phyloP scores from a whole-genome alignment of 225 moss, liverwort and hornwort genomes.

The Sphagnum contortum region DNA sequence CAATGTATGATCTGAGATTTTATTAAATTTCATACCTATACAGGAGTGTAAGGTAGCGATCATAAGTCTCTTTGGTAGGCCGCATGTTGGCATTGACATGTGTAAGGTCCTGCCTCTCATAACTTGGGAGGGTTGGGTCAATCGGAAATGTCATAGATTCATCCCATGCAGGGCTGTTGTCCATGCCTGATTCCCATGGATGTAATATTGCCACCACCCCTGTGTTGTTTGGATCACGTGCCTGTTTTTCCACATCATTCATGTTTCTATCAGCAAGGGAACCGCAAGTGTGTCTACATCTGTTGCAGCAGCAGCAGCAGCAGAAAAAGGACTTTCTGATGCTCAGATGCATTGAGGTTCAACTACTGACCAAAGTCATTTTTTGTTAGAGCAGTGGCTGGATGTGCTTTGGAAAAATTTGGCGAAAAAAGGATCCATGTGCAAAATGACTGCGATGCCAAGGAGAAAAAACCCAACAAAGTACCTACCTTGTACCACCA shows the following conservation, averaged over 20 bases:
- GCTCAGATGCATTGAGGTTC: too few relatives aligned
- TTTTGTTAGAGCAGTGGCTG: too few relatives aligned
- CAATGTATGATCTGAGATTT: too few relatives aligned
- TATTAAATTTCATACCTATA: slow-evolving; percentile 11
- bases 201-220: slow-evolving; percentile 36
- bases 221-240: slow-evolving; percentile 31
- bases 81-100: slow-evolving; percentile 34
- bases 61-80: slow-evolving; percentile 38
- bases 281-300: too few relatives aligned
- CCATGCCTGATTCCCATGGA: slow-evolving; percentile 44
- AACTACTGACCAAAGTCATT: too few relatives aligned
- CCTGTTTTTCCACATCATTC: not conserved
- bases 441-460: not conserved
- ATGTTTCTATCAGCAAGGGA: too few relatives aligned
- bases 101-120: slow-evolving; percentile 21
- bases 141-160: slow-evolving; percentile 26
- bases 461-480: not conserved
- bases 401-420: too few relatives aligned
- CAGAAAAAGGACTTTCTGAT: too few relatives aligned
- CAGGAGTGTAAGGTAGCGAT: slow-evolving; percentile 28
- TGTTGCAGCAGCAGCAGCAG: too few relatives aligned
- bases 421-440: too few relatives aligned
- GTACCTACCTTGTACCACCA: slow-evolving; percentile 38
- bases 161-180: slow-evolving; percentile 46
- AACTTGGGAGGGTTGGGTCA: slow-evolving; percentile 17